These are phyloP conservation scores for Vigna angularis DNA, from an alignment of 306 rosid genomes.

Conservation along the genomic window DNA sequence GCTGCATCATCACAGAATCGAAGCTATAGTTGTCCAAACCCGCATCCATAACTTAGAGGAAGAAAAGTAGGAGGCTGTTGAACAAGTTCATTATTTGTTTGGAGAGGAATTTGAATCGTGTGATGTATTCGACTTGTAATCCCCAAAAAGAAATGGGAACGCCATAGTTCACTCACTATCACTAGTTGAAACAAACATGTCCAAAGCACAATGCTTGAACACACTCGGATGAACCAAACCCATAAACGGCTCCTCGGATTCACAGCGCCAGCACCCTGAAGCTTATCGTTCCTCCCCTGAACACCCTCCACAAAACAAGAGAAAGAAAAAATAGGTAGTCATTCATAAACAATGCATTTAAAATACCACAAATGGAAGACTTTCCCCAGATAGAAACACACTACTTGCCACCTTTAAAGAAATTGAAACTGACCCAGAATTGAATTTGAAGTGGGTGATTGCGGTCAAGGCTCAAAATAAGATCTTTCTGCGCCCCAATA, in stretches of 20 bases:
- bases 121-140: conserved; percentile 67
- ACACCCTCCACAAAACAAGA: conserved; percentile 57
- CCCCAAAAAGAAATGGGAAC: conserved; percentile 69
- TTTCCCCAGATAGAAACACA: conserved; percentile 45
- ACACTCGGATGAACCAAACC: conserved; percentile 84
- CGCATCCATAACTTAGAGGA: conserved; percentile 60
- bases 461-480: conserved; percentile 33
- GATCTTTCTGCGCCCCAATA: conserved; percentile 33
- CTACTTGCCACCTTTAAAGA: conserved; percentile 20
- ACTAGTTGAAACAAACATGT: conserved; percentile 89
- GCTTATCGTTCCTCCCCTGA: conserved; percentile 73
- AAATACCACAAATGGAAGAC: conserved; percentile 25
- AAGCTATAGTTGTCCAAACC: neutral
- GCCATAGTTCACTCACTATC: conserved; percentile 87
- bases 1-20: neutral
- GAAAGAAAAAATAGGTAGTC: neutral
- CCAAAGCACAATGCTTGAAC: conserved; percentile 92
- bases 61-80: conserved; percentile 58
- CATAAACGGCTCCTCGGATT: conserved; percentile 76
- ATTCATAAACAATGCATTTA: conserved; percentile 37
- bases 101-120: conserved; percentile 46
- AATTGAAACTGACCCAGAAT: conserved; percentile 44
- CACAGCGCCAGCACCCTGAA: conserved; percentile 68
- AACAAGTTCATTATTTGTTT: conserved; percentile 32
- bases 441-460: conserved; percentile 30